Conservation (phyloP, 2,329 filamentous ascomycete genomes). For the Clonostachys solani region DNA sequence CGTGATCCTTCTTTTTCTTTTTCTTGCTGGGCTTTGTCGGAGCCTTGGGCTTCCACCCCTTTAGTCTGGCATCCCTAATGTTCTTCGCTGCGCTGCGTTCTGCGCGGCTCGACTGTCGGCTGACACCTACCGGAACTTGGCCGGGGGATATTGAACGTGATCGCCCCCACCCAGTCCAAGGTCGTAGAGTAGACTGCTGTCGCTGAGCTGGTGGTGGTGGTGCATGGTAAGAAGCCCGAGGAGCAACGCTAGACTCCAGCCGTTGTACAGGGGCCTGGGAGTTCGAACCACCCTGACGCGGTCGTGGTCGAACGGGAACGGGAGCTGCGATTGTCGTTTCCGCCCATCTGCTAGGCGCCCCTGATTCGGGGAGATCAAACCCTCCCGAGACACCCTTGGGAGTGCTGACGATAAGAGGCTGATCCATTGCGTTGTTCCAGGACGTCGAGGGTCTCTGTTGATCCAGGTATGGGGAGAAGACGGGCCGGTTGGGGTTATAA, state of each 20-base stretch:
- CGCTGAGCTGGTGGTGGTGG: not conserved
- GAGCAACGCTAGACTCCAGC: conserved; percentile 41
- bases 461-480: conserved; percentile 16
- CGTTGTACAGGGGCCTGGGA: conserved; percentile 33
- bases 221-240: not conserved
- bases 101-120: conserved; percentile 47
- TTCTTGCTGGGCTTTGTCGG: conserved; percentile 21
- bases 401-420: conserved; percentile 58
- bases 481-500: not conserved
- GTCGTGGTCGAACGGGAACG: conserved; percentile 44
- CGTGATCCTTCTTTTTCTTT: conserved; percentile 26
- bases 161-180: conserved; percentile 26
- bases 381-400: conserved; percentile 50
- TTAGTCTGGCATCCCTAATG: conserved; percentile 54
- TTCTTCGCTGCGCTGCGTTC: conserved; percentile 59
- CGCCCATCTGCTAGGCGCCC: conserved; percentile 21
- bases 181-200: conserved; percentile 5
- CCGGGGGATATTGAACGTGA: conserved; percentile 22
- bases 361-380: conserved; percentile 36
- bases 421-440: conserved; percentile 30
- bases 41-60: conserved; percentile 45
- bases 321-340: conserved; percentile 49
- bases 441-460: conserved; percentile 31
- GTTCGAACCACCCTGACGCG: conserved; percentile 14
- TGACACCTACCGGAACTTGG: conserved; percentile 27